phyloP scores from a whole-genome alignment of 2,329 filamentous ascomycete species.

The Aspergillus sojae region DNA sequence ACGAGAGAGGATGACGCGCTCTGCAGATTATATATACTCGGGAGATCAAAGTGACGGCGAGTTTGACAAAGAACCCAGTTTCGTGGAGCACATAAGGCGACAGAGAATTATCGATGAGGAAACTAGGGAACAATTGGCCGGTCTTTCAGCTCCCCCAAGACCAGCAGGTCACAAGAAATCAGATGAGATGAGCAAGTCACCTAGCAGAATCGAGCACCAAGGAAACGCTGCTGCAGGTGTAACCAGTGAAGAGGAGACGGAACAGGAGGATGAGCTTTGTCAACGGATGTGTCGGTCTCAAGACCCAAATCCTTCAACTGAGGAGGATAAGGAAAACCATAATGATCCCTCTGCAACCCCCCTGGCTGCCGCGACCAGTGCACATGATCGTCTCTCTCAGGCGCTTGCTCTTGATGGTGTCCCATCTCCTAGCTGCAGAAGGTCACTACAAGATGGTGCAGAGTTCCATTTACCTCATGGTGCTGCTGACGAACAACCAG shows the following conservation, averaged over 20 bases:
- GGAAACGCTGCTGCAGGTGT: conserved; percentile 25
- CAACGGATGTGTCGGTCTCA: conserved; percentile 33
- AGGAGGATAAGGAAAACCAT: conserved; percentile 53
- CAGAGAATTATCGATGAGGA: conserved; percentile 38
- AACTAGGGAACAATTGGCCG: conserved; percentile 38
- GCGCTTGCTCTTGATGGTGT: conserved; percentile 33
- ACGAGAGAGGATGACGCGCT: conserved; percentile 36
- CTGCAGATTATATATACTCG: conserved; percentile 37
- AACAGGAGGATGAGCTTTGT: conserved; percentile 46
- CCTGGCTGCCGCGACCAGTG: conserved; percentile 33
- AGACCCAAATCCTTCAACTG: conserved; percentile 32
- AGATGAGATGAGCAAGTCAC: not conserved
- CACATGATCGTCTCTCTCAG: conserved; percentile 44
- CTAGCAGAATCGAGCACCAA: conserved; percentile 21
- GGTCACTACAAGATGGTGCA: not conserved
- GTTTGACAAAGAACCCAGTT: conserved; percentile 48
- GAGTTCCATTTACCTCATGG: conserved; percentile 5
- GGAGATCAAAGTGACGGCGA: conserved; percentile 44
- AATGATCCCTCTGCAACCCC: conserved; percentile 30
- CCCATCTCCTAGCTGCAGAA: conserved; percentile 16
- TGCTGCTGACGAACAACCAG: conserved; percentile 11
- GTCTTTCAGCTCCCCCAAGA: conserved; percentile 36
- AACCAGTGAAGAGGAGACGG: conserved; percentile 49
- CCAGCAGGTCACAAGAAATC: conserved; percentile 14
- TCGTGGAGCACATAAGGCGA: conserved; percentile 36